These are phyloP conservation scores for Cyclospora cayetanensis DNA, from an alignment of 169 alveolate species.

Conservation along the genomic window DNA sequence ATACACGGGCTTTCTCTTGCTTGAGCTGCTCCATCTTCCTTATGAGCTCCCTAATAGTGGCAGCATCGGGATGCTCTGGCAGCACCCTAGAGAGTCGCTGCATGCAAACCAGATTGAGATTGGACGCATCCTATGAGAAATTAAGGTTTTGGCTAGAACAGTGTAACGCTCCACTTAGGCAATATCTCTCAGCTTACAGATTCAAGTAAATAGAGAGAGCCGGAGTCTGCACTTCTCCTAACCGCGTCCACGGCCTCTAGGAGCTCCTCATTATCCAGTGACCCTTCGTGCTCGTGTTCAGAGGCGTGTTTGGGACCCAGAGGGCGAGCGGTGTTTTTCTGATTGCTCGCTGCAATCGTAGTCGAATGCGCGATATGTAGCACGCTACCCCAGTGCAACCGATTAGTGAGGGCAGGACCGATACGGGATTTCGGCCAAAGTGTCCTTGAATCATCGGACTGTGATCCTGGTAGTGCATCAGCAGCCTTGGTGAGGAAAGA, in stretches of 20 bases:
- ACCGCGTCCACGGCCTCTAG: background rate
- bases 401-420: too few relatives aligned
- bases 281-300: too few relatives aligned
- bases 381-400: too few relatives aligned
- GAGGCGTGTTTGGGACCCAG: too few relatives aligned
- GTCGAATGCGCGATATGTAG: too few relatives aligned
- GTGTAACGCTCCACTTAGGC: too few relatives aligned
- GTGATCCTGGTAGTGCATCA: too few relatives aligned
- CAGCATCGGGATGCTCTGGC: conserved; percentile 34
- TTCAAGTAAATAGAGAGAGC: conserved; percentile 9
- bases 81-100: background rate
- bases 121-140: background rate
- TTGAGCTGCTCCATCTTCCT: background rate
- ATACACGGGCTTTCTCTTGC: conserved; percentile 16
- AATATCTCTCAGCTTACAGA: conserved; percentile 11
- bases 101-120: background rate
- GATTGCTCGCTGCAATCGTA: too few relatives aligned
- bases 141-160: background rate
- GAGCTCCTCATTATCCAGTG: background rate
- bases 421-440: too few relatives aligned
- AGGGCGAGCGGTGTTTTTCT: too few relatives aligned
- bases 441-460: too few relatives aligned
- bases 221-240: conserved; percentile 3
- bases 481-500: too few relatives aligned
- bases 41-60: background rate